A percentile compares a stretch with the other conserved stretches of the same genome.
Conservation (phyloP, 352 stramenopile species). For the Elongisporangium anandrum region DNA sequence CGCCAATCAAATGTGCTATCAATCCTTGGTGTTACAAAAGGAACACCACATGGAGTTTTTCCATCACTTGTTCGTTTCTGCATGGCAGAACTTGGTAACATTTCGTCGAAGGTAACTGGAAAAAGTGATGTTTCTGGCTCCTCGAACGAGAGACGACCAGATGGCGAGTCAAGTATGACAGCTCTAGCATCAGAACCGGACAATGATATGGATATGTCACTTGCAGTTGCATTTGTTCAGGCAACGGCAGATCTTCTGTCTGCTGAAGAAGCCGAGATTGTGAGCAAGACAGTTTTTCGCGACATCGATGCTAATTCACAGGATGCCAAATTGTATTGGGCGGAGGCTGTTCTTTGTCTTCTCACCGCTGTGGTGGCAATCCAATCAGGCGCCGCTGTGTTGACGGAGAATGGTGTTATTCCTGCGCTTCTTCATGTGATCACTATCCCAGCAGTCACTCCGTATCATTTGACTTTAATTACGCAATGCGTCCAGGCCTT, state of each 20-base stretch:
- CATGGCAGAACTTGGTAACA: constrained; percentile 58
- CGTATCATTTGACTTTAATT: constrained; percentile 66
- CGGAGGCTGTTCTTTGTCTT: constrained; percentile 73
- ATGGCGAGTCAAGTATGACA: constrained; percentile 7
- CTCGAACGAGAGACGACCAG: background rate
- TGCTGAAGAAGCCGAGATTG: constrained; percentile 57
- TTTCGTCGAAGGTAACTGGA: constrained; percentile 12
- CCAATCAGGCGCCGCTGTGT: constrained; percentile 63
- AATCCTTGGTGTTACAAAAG: constrained; percentile 72
- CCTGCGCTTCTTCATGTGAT: constrained; percentile 76
- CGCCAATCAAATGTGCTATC: constrained; percentile 79
- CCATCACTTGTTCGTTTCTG: constrained; percentile 79
- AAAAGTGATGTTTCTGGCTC: background rate
- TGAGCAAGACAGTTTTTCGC: constrained; percentile 45
- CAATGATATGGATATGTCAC: constrained; percentile 85
- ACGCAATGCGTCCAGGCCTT: constrained; percentile 79
- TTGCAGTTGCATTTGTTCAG: constrained; percentile 85
- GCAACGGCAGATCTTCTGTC: constrained; percentile 75
- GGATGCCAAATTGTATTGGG: constrained; percentile 67
- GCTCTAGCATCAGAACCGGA: constrained; percentile 30
- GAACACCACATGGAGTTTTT: constrained; percentile 73
- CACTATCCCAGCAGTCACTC: constrained; percentile 43
- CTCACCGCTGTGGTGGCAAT: constrained; percentile 71
- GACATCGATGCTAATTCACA: constrained; percentile 29
- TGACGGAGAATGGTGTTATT: constrained; percentile 84